Conservation (phyloP, 225 moss, liverwort and hornwort species). For the Marchantia paleacea region DNA sequence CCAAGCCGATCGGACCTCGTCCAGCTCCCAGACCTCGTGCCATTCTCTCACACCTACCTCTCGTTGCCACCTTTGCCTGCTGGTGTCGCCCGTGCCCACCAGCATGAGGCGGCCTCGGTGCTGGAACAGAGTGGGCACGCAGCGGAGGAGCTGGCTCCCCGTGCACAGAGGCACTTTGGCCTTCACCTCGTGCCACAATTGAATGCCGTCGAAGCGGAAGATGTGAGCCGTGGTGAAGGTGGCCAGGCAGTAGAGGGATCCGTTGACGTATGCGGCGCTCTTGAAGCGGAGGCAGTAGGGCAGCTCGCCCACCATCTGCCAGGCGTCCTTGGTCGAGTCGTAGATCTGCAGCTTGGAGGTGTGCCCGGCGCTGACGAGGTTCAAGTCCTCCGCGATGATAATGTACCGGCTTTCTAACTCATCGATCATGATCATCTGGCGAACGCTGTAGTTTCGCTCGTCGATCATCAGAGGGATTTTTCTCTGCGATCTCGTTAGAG, state of each 20-base stretch:
- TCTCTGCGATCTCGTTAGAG: conserved; percentile 18
- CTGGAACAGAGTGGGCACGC: conserved; percentile 14
- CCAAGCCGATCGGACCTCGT: conserved; percentile 6
- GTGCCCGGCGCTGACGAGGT: conserved; percentile 17
- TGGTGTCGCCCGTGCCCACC: conserved; percentile 10
- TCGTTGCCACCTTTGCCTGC: conserved; percentile 11
- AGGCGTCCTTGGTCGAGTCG: conserved; percentile 5
- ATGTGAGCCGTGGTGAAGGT: conserved; percentile 19
- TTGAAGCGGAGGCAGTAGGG: conserved; percentile 23
- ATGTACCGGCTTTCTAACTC: conserved; percentile 14
- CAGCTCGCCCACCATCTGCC: conserved; percentile 18
- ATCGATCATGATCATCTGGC: conserved; percentile 25
- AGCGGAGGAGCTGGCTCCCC: conserved; percentile 20
- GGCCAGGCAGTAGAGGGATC: conserved; percentile 15
- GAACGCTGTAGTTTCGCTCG: conserved; percentile 12
- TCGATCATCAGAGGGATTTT: conserved; percentile 16
- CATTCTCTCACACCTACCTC: conserved; percentile 16
- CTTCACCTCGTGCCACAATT: conserved; percentile 16
- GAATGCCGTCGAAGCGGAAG: conserved; percentile 13
- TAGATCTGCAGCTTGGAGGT: conserved; percentile 22
- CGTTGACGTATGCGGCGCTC: conserved; percentile 9
- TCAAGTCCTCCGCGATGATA: conserved; percentile 25
- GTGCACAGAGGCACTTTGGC: conserved; percentile 20
- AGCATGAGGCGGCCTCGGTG: conserved; percentile 15
- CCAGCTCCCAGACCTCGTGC: conserved; percentile 16